Evolutionary conservation across 805 yeast genomes (phyloP).

Genomic region (Yarrowia sp.): DNA sequence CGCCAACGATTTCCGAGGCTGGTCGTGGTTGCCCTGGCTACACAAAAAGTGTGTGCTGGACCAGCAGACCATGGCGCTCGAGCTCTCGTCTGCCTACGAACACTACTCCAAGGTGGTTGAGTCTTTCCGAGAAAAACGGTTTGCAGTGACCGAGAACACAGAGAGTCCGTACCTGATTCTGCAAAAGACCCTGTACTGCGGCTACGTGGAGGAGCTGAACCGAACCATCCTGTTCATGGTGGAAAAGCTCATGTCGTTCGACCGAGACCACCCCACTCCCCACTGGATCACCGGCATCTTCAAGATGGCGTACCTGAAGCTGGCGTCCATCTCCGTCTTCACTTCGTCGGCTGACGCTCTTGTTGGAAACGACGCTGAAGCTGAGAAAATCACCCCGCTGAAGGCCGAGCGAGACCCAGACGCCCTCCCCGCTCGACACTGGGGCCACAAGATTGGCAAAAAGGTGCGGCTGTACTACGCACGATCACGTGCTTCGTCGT

Average conservation of each 20-base stretch:
- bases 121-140: constrained; percentile 20
- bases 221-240: constrained; percentile 12
- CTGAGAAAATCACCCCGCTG: constrained; percentile 28
- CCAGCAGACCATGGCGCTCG: constrained; percentile 22
- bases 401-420: constrained; percentile 32
- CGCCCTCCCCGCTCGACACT: constrained; percentile 21
- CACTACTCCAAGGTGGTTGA: background rate
- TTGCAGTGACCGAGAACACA: constrained; percentile 2
- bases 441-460: constrained; percentile 12
- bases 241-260: constrained; percentile 12
- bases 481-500: constrained; percentile 15
- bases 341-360: constrained; percentile 25
- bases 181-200: constrained; percentile 23
- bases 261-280: constrained; percentile 7
- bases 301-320: constrained; percentile 5
- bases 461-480: constrained; percentile 6
- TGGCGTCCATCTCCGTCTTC: constrained; percentile 23
- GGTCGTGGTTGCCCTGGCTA: constrained; percentile 31
- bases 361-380: constrained; percentile 10
- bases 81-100: background rate
- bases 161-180: background rate
- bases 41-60: constrained; percentile 12
- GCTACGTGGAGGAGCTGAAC: constrained; percentile 22
- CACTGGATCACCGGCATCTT: constrained; percentile 29
- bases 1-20: constrained; percentile 21